Evolutionary conservation across 306 rosid genomes (phyloP).

Genomic region (Ormosia semicastrata): DNA sequence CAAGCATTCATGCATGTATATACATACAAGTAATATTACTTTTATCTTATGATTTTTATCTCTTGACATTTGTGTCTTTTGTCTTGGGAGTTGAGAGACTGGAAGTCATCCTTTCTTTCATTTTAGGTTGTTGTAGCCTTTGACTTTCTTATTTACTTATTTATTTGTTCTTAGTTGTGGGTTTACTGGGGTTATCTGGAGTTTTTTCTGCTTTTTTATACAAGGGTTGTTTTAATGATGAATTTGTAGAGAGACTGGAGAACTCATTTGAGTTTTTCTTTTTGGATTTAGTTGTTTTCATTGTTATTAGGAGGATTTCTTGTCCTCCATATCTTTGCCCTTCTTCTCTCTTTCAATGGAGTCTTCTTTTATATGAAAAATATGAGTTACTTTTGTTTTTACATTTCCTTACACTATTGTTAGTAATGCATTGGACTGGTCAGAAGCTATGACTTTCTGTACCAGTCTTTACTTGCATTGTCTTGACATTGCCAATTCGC

Average conservation of each 20-base stretch:
- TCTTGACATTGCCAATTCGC: not conserved
- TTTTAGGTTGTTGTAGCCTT: not conserved
- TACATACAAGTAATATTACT: not conserved
- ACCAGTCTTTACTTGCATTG: not conserved
- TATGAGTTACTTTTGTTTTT: not conserved
- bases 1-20: conserved; percentile 9
- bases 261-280: not conserved
- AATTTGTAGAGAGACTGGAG: conserved; percentile 1
- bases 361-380: not conserved
- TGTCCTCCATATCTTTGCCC: not conserved
- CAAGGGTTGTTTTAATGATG: not conserved
- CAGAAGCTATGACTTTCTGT: not conserved
- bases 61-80: conserved; percentile 1
- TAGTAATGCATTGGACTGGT: not conserved
- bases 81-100: conserved; percentile 5
- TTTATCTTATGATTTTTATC: not conserved
- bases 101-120: not conserved
- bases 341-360: not conserved
- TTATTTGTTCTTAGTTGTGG: conserved; percentile 5
- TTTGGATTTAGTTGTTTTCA: not conserved
- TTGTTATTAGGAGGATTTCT: not conserved
- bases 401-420: not conserved
- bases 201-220: not conserved
- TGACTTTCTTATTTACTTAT: not conserved
- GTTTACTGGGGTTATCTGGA: not conserved